Percentiles rank a stretch among this genome's conserved stretches.
These are phyloP conservation scores for Neoscytalidium dimidiatum DNA, from an alignment of 2,329 filamentous ascomycete species.

Conservation along the genomic window DNA sequence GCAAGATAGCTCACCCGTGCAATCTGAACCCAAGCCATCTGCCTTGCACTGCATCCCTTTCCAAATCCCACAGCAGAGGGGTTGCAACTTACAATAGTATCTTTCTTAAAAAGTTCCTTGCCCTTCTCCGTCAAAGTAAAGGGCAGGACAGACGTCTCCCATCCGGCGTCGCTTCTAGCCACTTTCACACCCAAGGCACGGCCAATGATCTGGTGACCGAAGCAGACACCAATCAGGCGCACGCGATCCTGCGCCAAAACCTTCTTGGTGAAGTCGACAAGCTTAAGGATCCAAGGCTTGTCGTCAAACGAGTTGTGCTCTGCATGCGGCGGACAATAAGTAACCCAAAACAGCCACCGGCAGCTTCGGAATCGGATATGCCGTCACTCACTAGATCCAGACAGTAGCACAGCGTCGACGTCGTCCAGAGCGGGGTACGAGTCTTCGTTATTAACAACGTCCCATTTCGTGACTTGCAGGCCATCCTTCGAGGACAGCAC, in stretches of 20 bases:
- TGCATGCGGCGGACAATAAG: slow-evolving; percentile 30
- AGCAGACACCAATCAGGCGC: slow-evolving; percentile 78
- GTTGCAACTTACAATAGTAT: slow-evolving; percentile 56
- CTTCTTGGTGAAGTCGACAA: slow-evolving; percentile 68
- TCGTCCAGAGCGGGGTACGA: slow-evolving; percentile 72
- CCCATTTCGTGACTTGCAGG: slow-evolving; percentile 65
- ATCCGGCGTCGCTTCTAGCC: slow-evolving; percentile 66
- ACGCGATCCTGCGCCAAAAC: slow-evolving; percentile 64
- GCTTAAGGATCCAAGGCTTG: slow-evolving; percentile 72
- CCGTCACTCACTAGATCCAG: slow-evolving; percentile 62
- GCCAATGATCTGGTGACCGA: slow-evolving; percentile 83
- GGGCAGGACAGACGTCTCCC: slow-evolving; percentile 78
- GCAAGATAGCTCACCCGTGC: neutral
- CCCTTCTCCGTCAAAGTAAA: slow-evolving; percentile 70
- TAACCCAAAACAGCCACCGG: neutral
- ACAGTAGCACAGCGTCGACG: slow-evolving; percentile 81
- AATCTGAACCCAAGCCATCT: neutral
- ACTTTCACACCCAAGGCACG: slow-evolving; percentile 71
- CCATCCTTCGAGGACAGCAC: slow-evolving; percentile 33
- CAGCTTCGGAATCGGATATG: neutral
- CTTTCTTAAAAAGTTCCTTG: slow-evolving; percentile 68
- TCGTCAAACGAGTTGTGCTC: slow-evolving; percentile 74
- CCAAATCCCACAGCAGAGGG: neutral
- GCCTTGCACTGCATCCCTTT: neutral
- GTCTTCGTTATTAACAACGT: slow-evolving; percentile 67